Base-by-base conservation (phyloP, 495 filamentous ascomycete species). In the Trichoderma erinaceum region DNA sequence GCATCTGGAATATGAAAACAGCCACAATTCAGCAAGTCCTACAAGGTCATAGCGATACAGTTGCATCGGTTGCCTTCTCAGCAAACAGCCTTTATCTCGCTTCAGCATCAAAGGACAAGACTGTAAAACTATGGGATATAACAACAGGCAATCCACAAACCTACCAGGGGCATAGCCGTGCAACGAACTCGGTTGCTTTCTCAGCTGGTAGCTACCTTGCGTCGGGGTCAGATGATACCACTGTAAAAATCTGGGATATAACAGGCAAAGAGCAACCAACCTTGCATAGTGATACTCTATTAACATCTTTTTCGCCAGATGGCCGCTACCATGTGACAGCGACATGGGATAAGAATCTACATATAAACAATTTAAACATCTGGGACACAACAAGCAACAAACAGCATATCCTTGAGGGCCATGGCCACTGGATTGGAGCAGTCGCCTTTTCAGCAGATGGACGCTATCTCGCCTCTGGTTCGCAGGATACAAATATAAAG, bases 251-350 rank as follows among this genome's bases (percentile, higher is more conserved):
- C 7, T 46, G 43, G 43, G 43, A 46, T 46, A 35, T 18, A 25
- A 63, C 23, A 18, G 56, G 15, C 23, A 25, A 11, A 11, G 23
- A 35, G 23, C 23, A 13, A 63, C 56, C 15, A 35, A 63, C 7
- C 23, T 1, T 27, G 10, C 12, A 65, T 41, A 65, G 32, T n/a
- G 25, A 46, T 65, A 52, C 7, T 29, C 43, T 5, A 5, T 68
- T 66, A 21, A 50, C 69, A 2, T 66, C 66, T 29, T 72, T 70
- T 64, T 70, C 69, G 16, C 64, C 69, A 13, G 38, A 71, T 63
- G 67, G 69, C 63, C 68, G 65, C 21, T 52, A 63, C 13, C 35
- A 71, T 25, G 66, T 41, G 10, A 70, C 69, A 15, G 66, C 65
- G 3, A 70, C 66, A 15, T 13, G 68, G 29, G 66, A 72, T 6